Conservation (phyloP, 768 basidiomycete genomes). For the Mycena kentingensis region DNA sequence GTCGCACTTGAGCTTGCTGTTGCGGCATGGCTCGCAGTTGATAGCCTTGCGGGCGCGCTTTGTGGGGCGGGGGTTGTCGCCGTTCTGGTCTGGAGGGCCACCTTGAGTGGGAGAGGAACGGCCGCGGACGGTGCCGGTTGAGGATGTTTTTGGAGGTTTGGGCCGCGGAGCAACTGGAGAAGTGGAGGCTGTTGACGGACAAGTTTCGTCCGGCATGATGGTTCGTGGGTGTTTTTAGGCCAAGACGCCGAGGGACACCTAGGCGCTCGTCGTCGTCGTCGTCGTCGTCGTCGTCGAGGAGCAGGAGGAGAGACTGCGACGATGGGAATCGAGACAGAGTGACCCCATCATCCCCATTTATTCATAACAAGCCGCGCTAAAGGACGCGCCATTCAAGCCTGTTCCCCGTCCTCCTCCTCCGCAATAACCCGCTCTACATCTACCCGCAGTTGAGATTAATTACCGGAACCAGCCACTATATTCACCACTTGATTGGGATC, state of each 20-base stretch:
- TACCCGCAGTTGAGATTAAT: no score
- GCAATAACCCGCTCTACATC: no score
- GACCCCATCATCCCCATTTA: no score
- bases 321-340: no score
- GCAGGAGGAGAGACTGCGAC: no score
- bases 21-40: conserved; percentile 87
- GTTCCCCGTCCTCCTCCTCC: no score
- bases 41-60: conserved; percentile 87
- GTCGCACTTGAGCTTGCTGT: conserved; percentile 88
- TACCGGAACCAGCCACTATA: no score
- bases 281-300: no score
- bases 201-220: conserved; percentile 41
- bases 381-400: no score
- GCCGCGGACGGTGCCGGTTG: conserved; percentile 49
- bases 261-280: no score
- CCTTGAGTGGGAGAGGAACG: conserved; percentile 51
- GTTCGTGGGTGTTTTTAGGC: conserved; percentile 31
- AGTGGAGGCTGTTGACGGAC: conserved; percentile 33
- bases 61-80: conserved; percentile 65
- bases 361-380: no score
- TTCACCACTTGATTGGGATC: no score
- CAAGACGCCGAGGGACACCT: conserved; percentile 15
- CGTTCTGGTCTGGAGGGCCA: conserved; percentile 41
- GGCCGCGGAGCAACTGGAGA: conserved; percentile 43
- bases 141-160: conserved; percentile 42